Evolutionary conservation across 1,284 basidiomycete genomes (phyloP), one percentile per base, ranked within the genome.

Genomic region (Ustilago bromivora): DNA sequence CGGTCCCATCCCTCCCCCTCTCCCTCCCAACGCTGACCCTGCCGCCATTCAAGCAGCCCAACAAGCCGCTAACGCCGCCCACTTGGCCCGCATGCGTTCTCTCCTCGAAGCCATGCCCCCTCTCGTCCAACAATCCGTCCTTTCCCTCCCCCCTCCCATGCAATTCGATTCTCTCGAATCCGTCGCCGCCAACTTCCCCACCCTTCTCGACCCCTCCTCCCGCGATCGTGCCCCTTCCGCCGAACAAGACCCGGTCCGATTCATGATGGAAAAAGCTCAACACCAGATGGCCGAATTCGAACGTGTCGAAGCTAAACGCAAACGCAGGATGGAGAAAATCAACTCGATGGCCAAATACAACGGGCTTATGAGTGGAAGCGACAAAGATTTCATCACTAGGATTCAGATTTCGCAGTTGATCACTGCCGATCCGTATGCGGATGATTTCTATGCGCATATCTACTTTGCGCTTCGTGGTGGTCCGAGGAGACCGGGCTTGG

Each of bases 331-430:
- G 56, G 76, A 76, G 43, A 85, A 85, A 74, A 79, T 85, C 71
- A 88, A 79, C 69, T 84, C 76, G 52, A 87, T 97, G 95, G 91
- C 95, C 63, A 92, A 93, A 79, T 95, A 97, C 88, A 99, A 99
- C 86, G 96, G 98, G 86, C 89, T 98, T 63, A 99, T 99, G 97
- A 95, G 93, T 0, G 94, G 95, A 86, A 96, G 94, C 15, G 97
- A 99, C 89, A 99, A 99, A 88, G 97, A 99, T 85, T 99, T 99
- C 86, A 99, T 99, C 87, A 99, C 97, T 28, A 92, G 97, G 46
- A 99, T 99, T 71, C 97, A 99, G 87, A 94, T 99, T 54, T 98
- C 95, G 1, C 96, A 99, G 85, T 92, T 99, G 36, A 95, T 98
- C 56, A 86, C 87, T 31, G 74, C 83, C 31, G 97, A 99, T 88